Conservation (phyloP, 192 early-diverging fungal genomes). For the Glomus cerebriforme region DNA sequence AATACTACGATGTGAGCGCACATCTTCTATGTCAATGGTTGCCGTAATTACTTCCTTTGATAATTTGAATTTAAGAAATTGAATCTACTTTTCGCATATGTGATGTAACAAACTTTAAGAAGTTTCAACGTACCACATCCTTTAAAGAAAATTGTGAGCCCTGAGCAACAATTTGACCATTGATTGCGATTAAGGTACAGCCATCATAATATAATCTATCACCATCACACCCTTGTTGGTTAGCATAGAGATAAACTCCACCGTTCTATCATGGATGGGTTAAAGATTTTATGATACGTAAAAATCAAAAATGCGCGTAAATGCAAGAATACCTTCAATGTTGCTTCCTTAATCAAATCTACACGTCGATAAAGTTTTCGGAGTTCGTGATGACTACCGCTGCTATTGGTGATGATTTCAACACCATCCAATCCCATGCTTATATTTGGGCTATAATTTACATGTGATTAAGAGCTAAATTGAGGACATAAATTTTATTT, state of each 20-base stretch:
- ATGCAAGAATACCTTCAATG: slow-evolving; percentile 64
- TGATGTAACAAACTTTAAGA: too few relatives aligned
- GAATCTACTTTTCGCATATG: background rate
- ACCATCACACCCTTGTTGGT: slow-evolving; percentile 97
- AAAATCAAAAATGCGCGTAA: too few relatives aligned
- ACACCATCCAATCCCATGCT: slow-evolving; percentile 91
- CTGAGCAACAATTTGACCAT: slow-evolving; percentile 87
- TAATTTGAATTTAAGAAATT: background rate
- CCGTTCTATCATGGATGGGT: slow-evolving; percentile 58
- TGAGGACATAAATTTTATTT: too few relatives aligned
- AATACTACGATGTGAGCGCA: slow-evolving; percentile 75
- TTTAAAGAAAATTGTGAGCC: slow-evolving; percentile 89
- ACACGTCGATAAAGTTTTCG: slow-evolving; percentile 86
- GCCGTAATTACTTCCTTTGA: slow-evolving; percentile 91
- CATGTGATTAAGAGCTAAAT: background rate
- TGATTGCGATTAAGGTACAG: slow-evolving; percentile 84
- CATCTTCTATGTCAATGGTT: slow-evolving; percentile 87
- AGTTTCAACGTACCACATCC: slow-evolving; percentile 72
- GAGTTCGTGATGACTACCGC: slow-evolving; percentile 96
- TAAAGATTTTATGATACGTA: too few relatives aligned
- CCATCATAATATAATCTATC: slow-evolving; percentile 99
- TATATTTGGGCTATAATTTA: slow-evolving; percentile 82
- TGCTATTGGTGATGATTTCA: slow-evolving; percentile 95
- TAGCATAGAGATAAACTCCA: slow-evolving; percentile 94
- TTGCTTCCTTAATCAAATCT: slow-evolving; percentile 88